phyloP scores from a whole-genome alignment of 257 asterid genomes.

The Lycium barbarum region DNA sequence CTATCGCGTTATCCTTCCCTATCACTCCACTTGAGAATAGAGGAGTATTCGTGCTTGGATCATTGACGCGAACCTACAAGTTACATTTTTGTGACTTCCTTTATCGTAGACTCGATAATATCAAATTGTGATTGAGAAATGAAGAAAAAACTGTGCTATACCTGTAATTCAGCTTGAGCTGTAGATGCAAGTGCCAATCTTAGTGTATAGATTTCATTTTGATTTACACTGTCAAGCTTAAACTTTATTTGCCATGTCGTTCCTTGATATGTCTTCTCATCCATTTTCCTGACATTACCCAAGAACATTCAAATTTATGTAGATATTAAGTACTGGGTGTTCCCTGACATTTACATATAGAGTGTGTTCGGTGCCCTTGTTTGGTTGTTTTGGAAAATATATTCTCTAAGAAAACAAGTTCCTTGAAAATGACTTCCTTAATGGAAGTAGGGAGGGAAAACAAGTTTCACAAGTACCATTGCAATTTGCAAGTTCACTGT shows the following conservation, averaged over 20 bases:
- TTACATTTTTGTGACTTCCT: not conserved
- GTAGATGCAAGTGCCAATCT: slow-evolving; percentile 82
- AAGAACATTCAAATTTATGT: not conserved
- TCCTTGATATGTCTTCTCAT: slow-evolving; percentile 49
- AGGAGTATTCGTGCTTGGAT: slow-evolving; percentile 51
- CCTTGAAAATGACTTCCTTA: no score
- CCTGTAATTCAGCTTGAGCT: slow-evolving; percentile 63
- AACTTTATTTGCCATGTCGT: slow-evolving; percentile 80
- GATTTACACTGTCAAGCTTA: slow-evolving; percentile 39
- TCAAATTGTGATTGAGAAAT: not conserved
- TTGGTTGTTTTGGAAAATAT: no score
- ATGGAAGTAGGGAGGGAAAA: no score
- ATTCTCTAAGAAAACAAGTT: no score
- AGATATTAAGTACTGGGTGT: not conserved
- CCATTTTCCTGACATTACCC: slow-evolving; percentile 50
- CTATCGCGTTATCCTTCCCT: slow-evolving; percentile 71
- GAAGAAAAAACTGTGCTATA: slow-evolving; percentile 10
- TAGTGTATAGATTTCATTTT: slow-evolving; percentile 51
- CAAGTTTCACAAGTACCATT: no score
- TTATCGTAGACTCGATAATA: not conserved
- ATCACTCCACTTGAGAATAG: slow-evolving; percentile 62
- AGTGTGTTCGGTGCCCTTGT: no score
- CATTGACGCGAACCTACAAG: slow-evolving; percentile 64
- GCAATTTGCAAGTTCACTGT: no score
- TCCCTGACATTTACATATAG: not conserved